Evolutionary conservation across 2,329 filamentous ascomycete genomes (phyloP).

Genomic region (Ophiocordyceps sinensis): DNA sequence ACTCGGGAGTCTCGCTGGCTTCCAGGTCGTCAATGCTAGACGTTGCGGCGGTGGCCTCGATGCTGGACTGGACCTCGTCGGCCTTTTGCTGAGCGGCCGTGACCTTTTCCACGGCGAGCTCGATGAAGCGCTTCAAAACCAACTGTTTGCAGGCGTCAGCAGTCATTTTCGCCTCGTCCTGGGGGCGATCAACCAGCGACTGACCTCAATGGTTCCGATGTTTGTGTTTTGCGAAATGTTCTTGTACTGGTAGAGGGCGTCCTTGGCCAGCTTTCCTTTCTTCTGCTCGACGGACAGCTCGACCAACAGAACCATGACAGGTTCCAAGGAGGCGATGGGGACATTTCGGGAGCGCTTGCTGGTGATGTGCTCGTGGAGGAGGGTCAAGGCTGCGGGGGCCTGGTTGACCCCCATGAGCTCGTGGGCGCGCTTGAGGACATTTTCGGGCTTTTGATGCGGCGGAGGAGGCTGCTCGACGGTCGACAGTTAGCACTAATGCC

Average conservation of each 20-base stretch:
- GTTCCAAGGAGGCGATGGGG: constrained; percentile 89
- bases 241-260: constrained; percentile 98
- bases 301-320: constrained; percentile 95
- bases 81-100: constrained; percentile 91
- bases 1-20: constrained; percentile 94
- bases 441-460: constrained; percentile 95
- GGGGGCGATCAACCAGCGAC: constrained; percentile 5
- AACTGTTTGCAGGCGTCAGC: constrained; percentile 34
- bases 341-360: constrained; percentile 96
- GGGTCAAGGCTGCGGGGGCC: constrained; percentile 76
- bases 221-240: constrained; percentile 99
- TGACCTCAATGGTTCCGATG: constrained; percentile 88
- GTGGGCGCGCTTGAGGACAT: constrained; percentile 95
- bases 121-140: constrained; percentile 95
- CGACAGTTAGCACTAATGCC: constrained; percentile 9
- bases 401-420: constrained; percentile 98
- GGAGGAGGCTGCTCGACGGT: constrained; percentile 61
- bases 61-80: constrained; percentile 79
- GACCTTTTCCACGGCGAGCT: constrained; percentile 91
- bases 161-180: neutral
- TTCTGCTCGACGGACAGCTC: constrained; percentile 93
- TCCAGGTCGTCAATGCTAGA: constrained; percentile 88
- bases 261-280: constrained; percentile 97
- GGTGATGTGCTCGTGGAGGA: constrained; percentile 98
- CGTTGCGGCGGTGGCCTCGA: constrained; percentile 52